phyloP scores from a whole-genome alignment of 352 stramenopile genomes.

The Globisporangium ultimum region DNA sequence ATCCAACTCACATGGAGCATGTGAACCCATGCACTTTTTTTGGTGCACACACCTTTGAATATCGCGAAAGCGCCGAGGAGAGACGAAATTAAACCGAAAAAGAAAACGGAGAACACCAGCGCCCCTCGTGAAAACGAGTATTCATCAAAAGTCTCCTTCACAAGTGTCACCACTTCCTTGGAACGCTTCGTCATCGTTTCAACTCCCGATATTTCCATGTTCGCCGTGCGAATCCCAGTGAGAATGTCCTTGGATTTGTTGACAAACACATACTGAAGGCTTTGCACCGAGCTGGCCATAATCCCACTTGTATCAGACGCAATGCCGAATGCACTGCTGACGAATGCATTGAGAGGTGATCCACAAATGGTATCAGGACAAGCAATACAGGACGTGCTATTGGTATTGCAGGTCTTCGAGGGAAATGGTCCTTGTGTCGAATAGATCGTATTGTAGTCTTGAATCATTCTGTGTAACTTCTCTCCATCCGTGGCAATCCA shows the following conservation, averaged over 20 bases:
- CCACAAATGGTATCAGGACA: slow-evolving; percentile 58
- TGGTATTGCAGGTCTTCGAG: slow-evolving; percentile 37
- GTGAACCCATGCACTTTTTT: slow-evolving; percentile 70
- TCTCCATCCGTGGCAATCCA: slow-evolving; percentile 52
- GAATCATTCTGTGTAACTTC: slow-evolving; percentile 54
- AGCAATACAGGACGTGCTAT: slow-evolving; percentile 42
- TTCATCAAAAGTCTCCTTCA: slow-evolving; percentile 65
- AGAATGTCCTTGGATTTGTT: slow-evolving; percentile 33
- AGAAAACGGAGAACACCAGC: slow-evolving; percentile 74
- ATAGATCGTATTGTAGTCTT: slow-evolving; percentile 55
- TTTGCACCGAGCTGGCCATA: slow-evolving; percentile 27
- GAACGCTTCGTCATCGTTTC: slow-evolving; percentile 54
- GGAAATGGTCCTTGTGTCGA: slow-evolving; percentile 53
- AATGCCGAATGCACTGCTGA: slow-evolving; percentile 23
- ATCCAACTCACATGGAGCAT: slow-evolving; percentile 75
- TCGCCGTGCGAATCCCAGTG: slow-evolving; percentile 35
- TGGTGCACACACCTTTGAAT: slow-evolving; percentile 71
- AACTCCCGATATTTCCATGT: slow-evolving; percentile 44
- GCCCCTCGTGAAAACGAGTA: slow-evolving; percentile 76
- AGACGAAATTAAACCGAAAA: slow-evolving; percentile 67
- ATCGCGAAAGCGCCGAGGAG: slow-evolving; percentile 65
- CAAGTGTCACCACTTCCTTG: slow-evolving; percentile 47
- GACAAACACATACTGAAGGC: slow-evolving; percentile 45
- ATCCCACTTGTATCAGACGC: slow-evolving; percentile 17
- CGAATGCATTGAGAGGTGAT: slow-evolving; percentile 37